Percentiles rank a stretch among this genome's conserved stretches.
Conservation (phyloP, 163 green algal genomes). For the Scenedesmus sp. region DNA sequence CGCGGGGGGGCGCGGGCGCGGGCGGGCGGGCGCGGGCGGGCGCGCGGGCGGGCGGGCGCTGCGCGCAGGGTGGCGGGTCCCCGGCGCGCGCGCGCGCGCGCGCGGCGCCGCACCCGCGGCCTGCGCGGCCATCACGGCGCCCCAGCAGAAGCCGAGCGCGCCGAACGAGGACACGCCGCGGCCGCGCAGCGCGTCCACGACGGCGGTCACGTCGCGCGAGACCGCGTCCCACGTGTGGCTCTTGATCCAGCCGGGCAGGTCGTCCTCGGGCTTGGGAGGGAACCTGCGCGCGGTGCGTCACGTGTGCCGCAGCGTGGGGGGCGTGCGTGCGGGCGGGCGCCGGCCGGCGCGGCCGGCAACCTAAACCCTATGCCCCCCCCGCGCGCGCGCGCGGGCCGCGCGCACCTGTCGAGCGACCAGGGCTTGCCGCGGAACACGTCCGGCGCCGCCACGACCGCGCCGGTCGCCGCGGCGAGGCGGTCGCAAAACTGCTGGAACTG, state of each 20-base stretch:
- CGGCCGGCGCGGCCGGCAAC: neutral
- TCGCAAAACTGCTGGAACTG: conserved; percentile 62
- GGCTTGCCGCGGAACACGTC: conserved; percentile 54
- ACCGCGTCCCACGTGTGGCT: conserved; percentile 30
- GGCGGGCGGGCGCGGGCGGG: too few relatives aligned
- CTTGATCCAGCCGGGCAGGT: conserved; percentile 55
- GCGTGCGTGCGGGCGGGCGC: neutral
- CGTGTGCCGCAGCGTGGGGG: neutral
- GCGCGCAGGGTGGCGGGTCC: too few relatives aligned
- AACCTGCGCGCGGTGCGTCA: conserved; percentile 24
- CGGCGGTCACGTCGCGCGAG: conserved; percentile 31
- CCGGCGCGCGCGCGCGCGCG: too few relatives aligned
- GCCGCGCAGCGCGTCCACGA: conserved; percentile 26
- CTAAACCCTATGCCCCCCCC: neutral
- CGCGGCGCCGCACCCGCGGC: neutral
- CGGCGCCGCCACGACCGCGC: conserved; percentile 49
- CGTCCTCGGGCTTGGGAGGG: conserved; percentile 58
- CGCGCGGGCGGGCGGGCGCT: too few relatives aligned
- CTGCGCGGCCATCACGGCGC: conserved; percentile 8
- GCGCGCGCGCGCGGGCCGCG: neutral
- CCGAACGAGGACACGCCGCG: conserved; percentile 52
- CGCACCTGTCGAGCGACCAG: conserved; percentile 53
- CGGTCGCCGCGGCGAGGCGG: conserved; percentile 47
- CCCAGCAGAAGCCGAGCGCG: neutral
- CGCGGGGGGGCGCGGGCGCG: too few relatives aligned